Base-by-base conservation (phyloP, 2,329 filamentous ascomycete genomes). In the Didymella pinodella region DNA sequence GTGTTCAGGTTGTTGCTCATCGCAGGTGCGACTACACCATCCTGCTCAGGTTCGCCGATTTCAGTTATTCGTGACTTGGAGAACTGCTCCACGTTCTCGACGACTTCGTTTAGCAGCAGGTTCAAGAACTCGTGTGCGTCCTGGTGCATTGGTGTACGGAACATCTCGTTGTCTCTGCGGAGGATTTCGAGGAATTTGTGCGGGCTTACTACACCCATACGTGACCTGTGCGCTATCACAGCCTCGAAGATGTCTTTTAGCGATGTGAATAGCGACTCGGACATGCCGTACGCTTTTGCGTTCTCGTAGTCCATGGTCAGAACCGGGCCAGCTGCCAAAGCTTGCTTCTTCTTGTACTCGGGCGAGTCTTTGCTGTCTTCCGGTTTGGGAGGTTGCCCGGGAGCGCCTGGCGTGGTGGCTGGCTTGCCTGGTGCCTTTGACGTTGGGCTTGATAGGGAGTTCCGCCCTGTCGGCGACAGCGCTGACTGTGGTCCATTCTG, bases 51-150 rank as follows among this genome's bases (percentile, higher is more conserved):
- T 41, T 72, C 80, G 18, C 65, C 64, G 20, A 69, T 65, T 68
- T 75, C 70, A 66, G 65, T 78, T 28, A 84, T 79, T 47, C 88
- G 79, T 57, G 87, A 84, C 70, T 86, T 89, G 26, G 93, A 90
- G 69, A 93, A 92, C n/a, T 88, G 85, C 78, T 99, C 95, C 26
- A 99, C 93, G 71, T 94, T 96, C 47, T 93, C 87, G 51, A 99
- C 94, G 32, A 99, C 91, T 74, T 97, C 91, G 76, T 99, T 99
- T n/a, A 99, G 83, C 2, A 99, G 84, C 31, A 98, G 82, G 59
- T 96, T 96, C 68, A 98, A 87, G 67, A 99, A 99, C 74, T 99
- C 95, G 77, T 99, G 95, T 1, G 95, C 95, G 75, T 99, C 95
- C 75, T 99, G 95, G 77, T 99, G 95, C 91, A 97, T 97, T 4